Evolutionary conservation across 2,329 filamentous ascomycete genomes (phyloP).

Genomic region (Fusarium siculi): DNA sequence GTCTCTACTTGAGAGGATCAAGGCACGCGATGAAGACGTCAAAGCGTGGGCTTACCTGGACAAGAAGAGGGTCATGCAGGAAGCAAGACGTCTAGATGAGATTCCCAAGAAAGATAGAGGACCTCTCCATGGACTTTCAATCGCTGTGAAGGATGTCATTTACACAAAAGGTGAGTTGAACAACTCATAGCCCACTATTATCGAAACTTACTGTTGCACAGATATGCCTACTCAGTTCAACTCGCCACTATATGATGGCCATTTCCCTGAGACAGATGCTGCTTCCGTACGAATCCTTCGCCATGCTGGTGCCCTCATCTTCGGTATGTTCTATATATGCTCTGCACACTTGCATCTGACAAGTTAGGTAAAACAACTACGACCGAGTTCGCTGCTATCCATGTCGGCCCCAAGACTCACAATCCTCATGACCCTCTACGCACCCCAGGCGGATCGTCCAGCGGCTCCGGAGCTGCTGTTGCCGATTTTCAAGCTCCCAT

Average conservation of each 20-base stretch:
- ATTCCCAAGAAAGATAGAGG: conserved; percentile 61
- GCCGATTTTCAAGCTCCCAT: conserved; percentile 72
- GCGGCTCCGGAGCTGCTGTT: conserved; percentile 74
- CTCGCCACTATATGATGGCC: conserved; percentile 63
- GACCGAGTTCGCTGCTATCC: conserved; percentile 71
- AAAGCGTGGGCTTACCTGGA: conserved; percentile 64
- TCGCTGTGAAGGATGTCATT: conserved; percentile 71
- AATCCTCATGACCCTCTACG: conserved; percentile 74
- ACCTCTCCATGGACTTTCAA: conserved; percentile 66
- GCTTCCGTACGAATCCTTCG: conserved; percentile 63
- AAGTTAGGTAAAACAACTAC: conserved; percentile 56
- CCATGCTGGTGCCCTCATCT: conserved; percentile 66
- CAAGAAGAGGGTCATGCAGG: conserved; percentile 56
- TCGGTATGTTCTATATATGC: conserved; percentile 43
- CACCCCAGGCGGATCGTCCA: conserved; percentile 75
- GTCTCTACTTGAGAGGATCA: conserved; percentile 59
- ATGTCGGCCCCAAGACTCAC: conserved; percentile 61
- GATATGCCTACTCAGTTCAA: conserved; percentile 68
- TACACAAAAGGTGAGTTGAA: conserved; percentile 52
- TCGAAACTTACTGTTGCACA: conserved; percentile 21
- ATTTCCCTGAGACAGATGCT: conserved; percentile 61
- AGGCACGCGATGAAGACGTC: conserved; percentile 55
- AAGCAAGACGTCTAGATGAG: conserved; percentile 62
- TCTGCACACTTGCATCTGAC: neutral
- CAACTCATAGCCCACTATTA: too few species aligned